Evolutionary conservation across 2,329 filamentous ascomycete genomes (phyloP).

Genomic region (Cercospora zeae-maydis): DNA sequence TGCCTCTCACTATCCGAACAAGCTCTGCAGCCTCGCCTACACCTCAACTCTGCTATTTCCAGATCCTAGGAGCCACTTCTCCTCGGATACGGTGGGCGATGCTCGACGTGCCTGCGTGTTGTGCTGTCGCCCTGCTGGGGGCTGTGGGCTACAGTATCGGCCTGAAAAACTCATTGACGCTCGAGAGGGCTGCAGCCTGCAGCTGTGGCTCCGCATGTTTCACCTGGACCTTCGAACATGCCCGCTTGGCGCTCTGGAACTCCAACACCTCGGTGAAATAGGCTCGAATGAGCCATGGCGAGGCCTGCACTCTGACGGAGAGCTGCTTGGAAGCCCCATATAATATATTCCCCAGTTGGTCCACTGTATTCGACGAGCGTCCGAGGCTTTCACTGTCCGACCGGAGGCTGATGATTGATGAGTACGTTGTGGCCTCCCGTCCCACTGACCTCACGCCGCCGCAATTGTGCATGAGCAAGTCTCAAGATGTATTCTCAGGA

Average conservation of each 20-base stretch:
- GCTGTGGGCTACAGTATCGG: neutral
- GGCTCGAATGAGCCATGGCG: neutral
- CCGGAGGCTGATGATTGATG: neutral
- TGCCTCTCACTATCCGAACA: neutral
- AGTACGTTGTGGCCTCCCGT: neutral
- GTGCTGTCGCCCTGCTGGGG: no score
- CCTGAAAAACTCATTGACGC: neutral
- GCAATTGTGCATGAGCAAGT: neutral
- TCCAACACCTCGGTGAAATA: neutral
- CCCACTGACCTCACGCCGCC: neutral
- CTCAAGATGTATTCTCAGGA: neutral
- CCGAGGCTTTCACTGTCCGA: neutral
- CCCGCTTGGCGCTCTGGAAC: neutral
- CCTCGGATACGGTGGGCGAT: neutral
- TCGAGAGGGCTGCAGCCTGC: neutral
- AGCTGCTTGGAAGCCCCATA: neutral
- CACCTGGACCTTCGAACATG: neutral
- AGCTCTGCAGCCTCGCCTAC: neutral
- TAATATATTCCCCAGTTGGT: neutral
- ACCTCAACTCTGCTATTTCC: neutral
- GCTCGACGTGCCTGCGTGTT: neutral
- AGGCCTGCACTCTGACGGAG: neutral
- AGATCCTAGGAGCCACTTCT: neutral
- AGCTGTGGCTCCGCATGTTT: slow-evolving; percentile 4
- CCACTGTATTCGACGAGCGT: neutral